These are phyloP conservation scores for Carex myosuroides DNA, from an alignment of 176 grass and related monocot genomes.

Conservation along the genomic window DNA sequence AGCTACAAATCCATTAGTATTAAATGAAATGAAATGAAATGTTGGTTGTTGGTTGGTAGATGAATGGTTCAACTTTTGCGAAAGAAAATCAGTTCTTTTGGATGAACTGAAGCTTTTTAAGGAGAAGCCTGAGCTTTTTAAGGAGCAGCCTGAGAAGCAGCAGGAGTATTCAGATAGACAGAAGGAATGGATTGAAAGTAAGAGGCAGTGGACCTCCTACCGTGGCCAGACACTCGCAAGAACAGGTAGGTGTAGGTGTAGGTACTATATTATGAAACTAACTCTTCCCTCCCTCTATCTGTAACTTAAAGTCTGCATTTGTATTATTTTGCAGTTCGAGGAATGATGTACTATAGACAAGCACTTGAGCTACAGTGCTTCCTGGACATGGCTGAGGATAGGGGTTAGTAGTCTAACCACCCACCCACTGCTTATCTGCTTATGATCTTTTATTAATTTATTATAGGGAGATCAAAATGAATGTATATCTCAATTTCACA, in stretches of 20 bases:
- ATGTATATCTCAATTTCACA: too few species aligned
- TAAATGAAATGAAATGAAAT: slow-evolving; percentile 4
- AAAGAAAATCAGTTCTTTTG: slow-evolving; percentile 17
- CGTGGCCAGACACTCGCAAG: slow-evolving; percentile 77
- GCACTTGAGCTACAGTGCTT: slow-evolving; percentile 63
- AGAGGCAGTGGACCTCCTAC: slow-evolving; percentile 69
- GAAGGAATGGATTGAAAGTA: neutral
- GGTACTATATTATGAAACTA: too few species aligned
- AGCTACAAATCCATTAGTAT: neutral
- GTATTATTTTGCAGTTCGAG: slow-evolving; percentile 60
- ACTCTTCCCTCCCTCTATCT: slow-evolving; percentile 8
- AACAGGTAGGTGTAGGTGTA: slow-evolving; percentile 31
- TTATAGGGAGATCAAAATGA: neutral
- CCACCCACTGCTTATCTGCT: neutral
- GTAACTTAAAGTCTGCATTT: neutral
- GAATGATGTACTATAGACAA: slow-evolving; percentile 92
- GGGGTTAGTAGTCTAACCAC: slow-evolving; percentile 33
- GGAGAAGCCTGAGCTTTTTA: neutral
- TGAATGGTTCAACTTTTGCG: slow-evolving; percentile 71
- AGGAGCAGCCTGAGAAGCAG: neutral
- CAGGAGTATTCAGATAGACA: slow-evolving; percentile 13
- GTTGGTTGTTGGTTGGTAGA: slow-evolving; percentile 35
- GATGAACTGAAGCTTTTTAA: neutral
- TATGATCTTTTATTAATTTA: neutral
- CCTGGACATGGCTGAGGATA: slow-evolving; percentile 37